These are phyloP conservation scores for Tillandsia fasciculata DNA, from an alignment of 176 grass and related monocot species.

Conservation along the genomic window DNA sequence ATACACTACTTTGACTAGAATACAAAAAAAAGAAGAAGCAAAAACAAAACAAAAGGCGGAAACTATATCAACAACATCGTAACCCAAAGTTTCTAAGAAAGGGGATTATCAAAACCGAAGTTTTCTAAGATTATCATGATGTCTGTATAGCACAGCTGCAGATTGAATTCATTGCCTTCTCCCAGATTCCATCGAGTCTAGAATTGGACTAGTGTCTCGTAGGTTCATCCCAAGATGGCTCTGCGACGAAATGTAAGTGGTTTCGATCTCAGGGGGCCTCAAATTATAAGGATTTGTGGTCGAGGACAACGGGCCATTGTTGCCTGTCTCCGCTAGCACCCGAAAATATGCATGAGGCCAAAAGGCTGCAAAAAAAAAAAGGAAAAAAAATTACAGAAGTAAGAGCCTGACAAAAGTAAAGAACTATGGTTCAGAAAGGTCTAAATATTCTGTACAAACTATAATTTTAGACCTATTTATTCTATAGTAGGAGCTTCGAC, in stretches of 20 bases:
- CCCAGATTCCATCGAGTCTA: slow-evolving; percentile 36
- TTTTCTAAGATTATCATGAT: no score
- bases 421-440: neutral
- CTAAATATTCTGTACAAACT: neutral
- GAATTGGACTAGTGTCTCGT: slow-evolving; percentile 12
- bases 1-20: neutral
- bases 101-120: neutral
- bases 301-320: neutral
- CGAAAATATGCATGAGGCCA: slow-evolving; percentile 50
- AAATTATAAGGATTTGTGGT: slow-evolving; percentile 11
- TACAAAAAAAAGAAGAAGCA: neutral
- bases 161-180: slow-evolving; percentile 16
- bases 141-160: neutral
- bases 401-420: no score
- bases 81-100: neutral
- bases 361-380: slow-evolving; percentile 14
- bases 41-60: neutral
- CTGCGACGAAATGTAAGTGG: neutral
- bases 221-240: slow-evolving; percentile 14
- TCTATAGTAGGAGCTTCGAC: no score
- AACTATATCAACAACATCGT: neutral
- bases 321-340: slow-evolving; percentile 28
- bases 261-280: slow-evolving; percentile 21
- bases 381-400: neutral
- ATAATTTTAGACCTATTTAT: neutral